Evolutionary conservation across 73 alveolate species (phyloP), one percentile per base, ranked within the genome.

Genomic region (Uronychia setigera): DNA sequence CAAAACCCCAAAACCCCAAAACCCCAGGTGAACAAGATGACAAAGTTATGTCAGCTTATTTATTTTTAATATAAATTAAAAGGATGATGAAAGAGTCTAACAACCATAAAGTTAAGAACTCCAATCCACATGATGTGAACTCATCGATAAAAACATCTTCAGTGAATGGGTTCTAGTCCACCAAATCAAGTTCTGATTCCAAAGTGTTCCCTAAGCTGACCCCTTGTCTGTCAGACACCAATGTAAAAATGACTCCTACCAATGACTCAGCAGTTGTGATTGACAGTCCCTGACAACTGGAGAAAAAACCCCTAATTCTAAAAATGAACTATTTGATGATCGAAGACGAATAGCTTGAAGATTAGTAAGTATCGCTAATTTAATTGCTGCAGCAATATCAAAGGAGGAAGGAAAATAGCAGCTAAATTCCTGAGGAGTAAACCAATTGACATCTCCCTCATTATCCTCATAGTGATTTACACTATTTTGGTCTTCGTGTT

Each of bases 161-260:
- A 28, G 31, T 80, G 35, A 80, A 30, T 46, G 87, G 46, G 28
- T 80, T 77, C 46, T 35, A 77, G 29, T 29, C 30, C 27, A 33
- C 30, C 25, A 77, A 30, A 31, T 33, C 32, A 13, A 57, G 58
- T 26, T 33, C 32, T 29, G 84, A 57, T 31, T 31, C 74, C 67
- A 77, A 77, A 13, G 84, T 30, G n/a, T 77, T 77, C 26, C 32
- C 30, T 13, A 77, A 31, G 0, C 26, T 33, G 35, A 26, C 26
- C 29, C 31, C 59, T 27, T 19, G 75, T 29, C 67, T 25, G n/a
- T 32, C 26, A 27, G 32, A 30, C 35, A 19, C 78, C 0, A 83
- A 31, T 29, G 59, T 74, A 33, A 83, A 83, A 32, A 75, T 1
- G 33, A 83, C 76, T 83, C 90, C 78, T 46, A 74, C 90, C 1